A percentile compares a stretch with the other conserved stretches of the same genome.
Conservation (phyloP, 352 stramenopile genomes). For the Phytophthora sp. region DNA sequence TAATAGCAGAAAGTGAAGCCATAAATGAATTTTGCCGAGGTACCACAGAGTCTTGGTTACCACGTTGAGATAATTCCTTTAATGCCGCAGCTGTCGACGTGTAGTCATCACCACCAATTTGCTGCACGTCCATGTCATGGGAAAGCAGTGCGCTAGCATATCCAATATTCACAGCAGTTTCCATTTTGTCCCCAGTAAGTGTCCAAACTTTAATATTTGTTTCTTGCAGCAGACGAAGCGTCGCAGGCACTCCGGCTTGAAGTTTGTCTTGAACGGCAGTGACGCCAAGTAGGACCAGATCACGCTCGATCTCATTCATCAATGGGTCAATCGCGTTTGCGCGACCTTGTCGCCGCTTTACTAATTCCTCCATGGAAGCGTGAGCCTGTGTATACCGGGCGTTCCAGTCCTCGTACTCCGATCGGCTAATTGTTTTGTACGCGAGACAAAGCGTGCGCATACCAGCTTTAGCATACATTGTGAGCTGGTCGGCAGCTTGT, state of each 20-base stretch:
- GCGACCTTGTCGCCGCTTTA: constrained; percentile 67
- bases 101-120: constrained; percentile 67
- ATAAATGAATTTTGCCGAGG: constrained; percentile 5
- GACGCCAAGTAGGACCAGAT: constrained; percentile 83
- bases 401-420: constrained; percentile 68
- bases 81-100: constrained; percentile 54
- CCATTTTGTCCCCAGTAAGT: constrained; percentile 95
- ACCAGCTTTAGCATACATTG: constrained; percentile 65
- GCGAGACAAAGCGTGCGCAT: constrained; percentile 85
- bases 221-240: constrained; percentile 82
- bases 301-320: constrained; percentile 85
- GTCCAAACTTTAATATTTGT: constrained; percentile 96
- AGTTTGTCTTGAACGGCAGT: constrained; percentile 95
- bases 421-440: constrained; percentile 59
- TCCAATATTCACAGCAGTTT: constrained; percentile 96
- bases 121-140: constrained; percentile 79
- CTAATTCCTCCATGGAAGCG: constrained; percentile 72
- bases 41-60: constrained; percentile 13
- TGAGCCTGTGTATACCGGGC: constrained; percentile 56
- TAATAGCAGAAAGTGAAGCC: constrained; percentile 2
- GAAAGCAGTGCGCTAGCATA: constrained; percentile 89
- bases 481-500: constrained; percentile 57
- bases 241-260: constrained; percentile 90
- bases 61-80: constrained; percentile 50
- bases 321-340: constrained; percentile 75